Evolutionary conservation across 179 eudicot species (phyloP).

Genomic region (Nepenthes alata): DNA sequence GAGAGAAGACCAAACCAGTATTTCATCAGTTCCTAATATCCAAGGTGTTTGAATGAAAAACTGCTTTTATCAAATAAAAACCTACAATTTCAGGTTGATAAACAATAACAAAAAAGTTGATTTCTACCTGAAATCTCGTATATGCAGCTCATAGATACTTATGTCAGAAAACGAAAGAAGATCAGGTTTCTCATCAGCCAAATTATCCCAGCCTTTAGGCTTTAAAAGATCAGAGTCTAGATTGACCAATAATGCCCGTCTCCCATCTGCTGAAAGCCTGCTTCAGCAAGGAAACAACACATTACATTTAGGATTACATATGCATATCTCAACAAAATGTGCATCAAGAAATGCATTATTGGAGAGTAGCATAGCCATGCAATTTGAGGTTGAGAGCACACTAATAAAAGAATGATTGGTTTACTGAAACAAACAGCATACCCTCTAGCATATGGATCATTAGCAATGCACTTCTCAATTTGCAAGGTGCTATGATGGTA

Average conservation of each 20-base stretch:
- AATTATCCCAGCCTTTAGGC: slow-evolving; percentile 83
- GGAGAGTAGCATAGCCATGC: neutral
- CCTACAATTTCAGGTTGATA: neutral
- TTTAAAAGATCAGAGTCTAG: slow-evolving; percentile 52
- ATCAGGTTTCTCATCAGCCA: slow-evolving; percentile 62
- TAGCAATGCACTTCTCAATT: slow-evolving; percentile 71
- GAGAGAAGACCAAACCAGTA: too few relatives aligned
- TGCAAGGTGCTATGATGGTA: slow-evolving; percentile 71
- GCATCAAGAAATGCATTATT: neutral
- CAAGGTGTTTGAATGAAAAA: too few relatives aligned
- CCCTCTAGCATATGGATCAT: slow-evolving; percentile 99
- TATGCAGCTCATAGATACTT: slow-evolving; percentile 88
- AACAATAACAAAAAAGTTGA: neutral
- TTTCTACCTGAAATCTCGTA: slow-evolving; percentile 88
- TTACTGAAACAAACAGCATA: slow-evolving; percentile 15
- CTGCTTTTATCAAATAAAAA: too few relatives aligned
- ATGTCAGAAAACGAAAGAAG: slow-evolving; percentile 68
- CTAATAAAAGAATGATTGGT: neutral
- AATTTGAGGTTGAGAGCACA: neutral
- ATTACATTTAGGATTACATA: neutral
- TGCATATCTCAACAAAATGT: neutral
- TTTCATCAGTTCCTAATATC: too few relatives aligned
- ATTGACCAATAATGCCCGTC: slow-evolving; percentile 66
- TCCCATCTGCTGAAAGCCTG: slow-evolving; percentile 78
- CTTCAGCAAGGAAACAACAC: slow-evolving; percentile 1